phyloP scores from a whole-genome alignment of 306 rosid species.

The Quillaja saponaria region DNA sequence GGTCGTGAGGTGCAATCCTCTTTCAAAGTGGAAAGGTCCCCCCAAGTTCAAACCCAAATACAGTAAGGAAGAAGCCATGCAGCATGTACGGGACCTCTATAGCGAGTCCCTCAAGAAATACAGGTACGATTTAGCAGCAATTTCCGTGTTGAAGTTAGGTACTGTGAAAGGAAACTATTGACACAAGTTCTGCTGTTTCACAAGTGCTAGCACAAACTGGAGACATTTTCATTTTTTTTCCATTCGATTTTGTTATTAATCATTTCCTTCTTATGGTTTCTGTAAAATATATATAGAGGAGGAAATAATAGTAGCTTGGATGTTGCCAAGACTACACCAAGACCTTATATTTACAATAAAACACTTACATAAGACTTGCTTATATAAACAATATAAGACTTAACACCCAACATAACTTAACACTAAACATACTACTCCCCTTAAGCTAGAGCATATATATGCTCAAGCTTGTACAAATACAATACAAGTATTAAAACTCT shows the following conservation, averaged over 20 bases:
- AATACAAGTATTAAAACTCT: too few species aligned
- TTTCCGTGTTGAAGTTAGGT: constrained; percentile 21
- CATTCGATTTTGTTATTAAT: not conserved
- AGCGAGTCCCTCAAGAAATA: constrained; percentile 63
- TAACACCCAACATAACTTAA: too few species aligned
- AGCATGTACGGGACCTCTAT: constrained; percentile 77
- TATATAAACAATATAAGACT: too few species aligned
- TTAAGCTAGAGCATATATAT: too few species aligned
- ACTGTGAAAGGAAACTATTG: constrained; percentile 21
- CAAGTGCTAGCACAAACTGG: constrained; percentile 16
- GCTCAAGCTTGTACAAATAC: too few species aligned
- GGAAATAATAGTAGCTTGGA: too few species aligned
- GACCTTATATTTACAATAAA: too few species aligned
- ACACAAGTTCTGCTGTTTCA: not conserved
- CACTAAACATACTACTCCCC: too few species aligned
- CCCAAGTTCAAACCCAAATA: constrained; percentile 84
- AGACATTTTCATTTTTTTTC: constrained; percentile 6
- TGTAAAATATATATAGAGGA: too few species aligned
- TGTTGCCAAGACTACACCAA: too few species aligned
- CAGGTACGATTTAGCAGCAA: constrained; percentile 44
- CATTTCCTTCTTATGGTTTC: constrained; percentile 8
- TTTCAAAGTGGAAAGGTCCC: constrained; percentile 88
- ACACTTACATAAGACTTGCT: too few species aligned
- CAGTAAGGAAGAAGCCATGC: constrained; percentile 74
- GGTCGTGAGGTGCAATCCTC: constrained; percentile 90